Conservation (phyloP, 768 basidiomycete species). For the Auricularia cornea region DNA sequence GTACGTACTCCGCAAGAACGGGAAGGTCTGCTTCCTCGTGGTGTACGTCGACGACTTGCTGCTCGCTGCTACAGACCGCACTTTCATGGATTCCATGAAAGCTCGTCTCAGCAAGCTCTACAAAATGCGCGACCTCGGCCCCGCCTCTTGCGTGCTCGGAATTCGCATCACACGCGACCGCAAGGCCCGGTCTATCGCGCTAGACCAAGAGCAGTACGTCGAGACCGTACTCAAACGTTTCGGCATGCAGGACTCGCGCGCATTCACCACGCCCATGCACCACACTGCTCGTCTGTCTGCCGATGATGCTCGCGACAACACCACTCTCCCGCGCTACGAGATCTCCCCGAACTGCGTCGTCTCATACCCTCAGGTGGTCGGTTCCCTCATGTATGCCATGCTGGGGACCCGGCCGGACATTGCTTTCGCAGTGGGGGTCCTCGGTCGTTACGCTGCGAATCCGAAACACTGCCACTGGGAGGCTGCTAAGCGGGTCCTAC, state of each 20-base stretch:
- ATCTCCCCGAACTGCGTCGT: not conserved
- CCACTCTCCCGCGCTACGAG: not conserved
- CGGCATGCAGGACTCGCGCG: not conserved
- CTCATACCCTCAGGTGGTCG: conserved; percentile 9
- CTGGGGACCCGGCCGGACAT: conserved; percentile 11
- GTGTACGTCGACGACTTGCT: not conserved
- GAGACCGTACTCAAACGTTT: conserved; percentile 1
- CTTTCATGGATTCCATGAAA: not conserved
- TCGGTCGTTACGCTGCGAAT: conserved; percentile 8
- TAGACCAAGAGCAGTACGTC: not conserved
- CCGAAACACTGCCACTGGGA: conserved; percentile 9
- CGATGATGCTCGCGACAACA: conserved; percentile 1
- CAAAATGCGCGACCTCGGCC: not conserved
- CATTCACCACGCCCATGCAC: not conserved
- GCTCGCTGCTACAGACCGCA: not conserved
- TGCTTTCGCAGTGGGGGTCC: conserved; percentile 3
- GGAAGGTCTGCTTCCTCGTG: not conserved
- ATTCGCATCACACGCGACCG: not conserved
- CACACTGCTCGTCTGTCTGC: not conserved
- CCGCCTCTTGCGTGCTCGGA: not conserved
- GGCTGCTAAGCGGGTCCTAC: conserved; percentile 7
- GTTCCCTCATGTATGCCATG: conserved; percentile 7
- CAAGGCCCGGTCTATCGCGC: not conserved
- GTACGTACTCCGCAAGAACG: not conserved
- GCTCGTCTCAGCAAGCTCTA: not conserved